Conservation (phyloP, 179 eudicot species). For the Silene coronaria region DNA sequence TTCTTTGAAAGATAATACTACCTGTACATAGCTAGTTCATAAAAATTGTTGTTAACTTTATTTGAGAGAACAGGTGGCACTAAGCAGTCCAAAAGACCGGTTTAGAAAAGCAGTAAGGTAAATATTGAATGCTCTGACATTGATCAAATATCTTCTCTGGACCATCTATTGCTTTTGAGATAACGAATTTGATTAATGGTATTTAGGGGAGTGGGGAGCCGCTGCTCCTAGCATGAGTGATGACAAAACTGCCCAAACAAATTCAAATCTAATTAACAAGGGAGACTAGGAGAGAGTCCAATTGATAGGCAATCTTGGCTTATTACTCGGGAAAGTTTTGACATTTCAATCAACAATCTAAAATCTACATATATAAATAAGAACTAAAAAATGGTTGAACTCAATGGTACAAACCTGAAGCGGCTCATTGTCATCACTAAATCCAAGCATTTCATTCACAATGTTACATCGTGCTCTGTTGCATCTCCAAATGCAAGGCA, state of each 20-base stretch:
- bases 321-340: background rate
- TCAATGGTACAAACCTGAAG: constrained; percentile 62
- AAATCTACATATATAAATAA: background rate
- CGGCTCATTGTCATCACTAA: constrained; percentile 83
- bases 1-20: background rate
- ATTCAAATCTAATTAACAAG: background rate
- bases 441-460: constrained; percentile 86
- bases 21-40: background rate
- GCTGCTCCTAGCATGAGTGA: background rate
- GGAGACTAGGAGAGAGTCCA: background rate
- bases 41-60: too few relatives aligned
- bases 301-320: background rate
- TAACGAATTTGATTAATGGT: background rate
- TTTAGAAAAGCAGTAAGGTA: background rate
- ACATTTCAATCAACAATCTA: background rate
- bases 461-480: constrained; percentile 58
- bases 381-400: background rate
- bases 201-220: background rate
- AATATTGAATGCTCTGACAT: background rate
- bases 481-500: constrained; percentile 76
- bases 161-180: background rate
- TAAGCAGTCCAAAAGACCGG: background rate
- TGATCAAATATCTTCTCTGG: background rate
- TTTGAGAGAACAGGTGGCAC: background rate
- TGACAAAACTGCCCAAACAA: background rate